Conservation (phyloP, 106 monocot genomes). For the Acorus gramineus region DNA sequence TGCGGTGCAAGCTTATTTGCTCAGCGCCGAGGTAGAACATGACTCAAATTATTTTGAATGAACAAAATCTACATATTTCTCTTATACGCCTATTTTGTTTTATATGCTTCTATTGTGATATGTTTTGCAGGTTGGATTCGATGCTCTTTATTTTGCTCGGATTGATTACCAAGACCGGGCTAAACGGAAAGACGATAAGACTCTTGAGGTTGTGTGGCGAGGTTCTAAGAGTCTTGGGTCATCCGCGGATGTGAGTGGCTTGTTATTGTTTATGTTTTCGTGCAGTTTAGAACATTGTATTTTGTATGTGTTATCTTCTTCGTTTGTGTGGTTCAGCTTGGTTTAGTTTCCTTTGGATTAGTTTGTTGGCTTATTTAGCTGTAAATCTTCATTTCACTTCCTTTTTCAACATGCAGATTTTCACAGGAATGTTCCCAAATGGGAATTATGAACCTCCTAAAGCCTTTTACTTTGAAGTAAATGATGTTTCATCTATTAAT, state of each 20-base stretch:
- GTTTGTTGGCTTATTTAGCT: background rate
- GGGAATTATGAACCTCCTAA: conserved; percentile 85
- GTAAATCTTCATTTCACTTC: background rate
- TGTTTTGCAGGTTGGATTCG: conserved; percentile 79
- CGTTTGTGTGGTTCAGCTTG: background rate
- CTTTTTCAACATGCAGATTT: conserved; percentile 47
- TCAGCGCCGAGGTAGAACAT: conserved; percentile 63
- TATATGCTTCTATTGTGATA: background rate
- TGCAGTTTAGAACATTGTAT: background rate
- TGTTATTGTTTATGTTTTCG: background rate
- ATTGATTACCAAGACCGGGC: conserved; percentile 94
- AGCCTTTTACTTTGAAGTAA: conserved; percentile 83
- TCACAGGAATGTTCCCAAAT: conserved; percentile 73
- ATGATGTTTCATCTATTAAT: conserved; percentile 49
- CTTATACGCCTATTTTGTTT: background rate
- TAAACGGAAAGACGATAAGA: conserved; percentile 63
- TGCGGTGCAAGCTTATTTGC: conserved; percentile 91
- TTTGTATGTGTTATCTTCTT: background rate
- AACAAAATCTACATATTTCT: background rate
- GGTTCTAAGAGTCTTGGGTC: conserved; percentile 77
- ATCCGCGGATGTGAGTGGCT: conserved; percentile 69
- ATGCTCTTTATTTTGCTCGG: conserved; percentile 83
- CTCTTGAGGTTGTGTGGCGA: conserved; percentile 86
- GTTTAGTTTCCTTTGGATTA: background rate
- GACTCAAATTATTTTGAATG: no score